These are phyloP conservation scores for Heteromeles arbutifolia DNA, from an alignment of 306 rosid species.

Conservation along the genomic window DNA sequence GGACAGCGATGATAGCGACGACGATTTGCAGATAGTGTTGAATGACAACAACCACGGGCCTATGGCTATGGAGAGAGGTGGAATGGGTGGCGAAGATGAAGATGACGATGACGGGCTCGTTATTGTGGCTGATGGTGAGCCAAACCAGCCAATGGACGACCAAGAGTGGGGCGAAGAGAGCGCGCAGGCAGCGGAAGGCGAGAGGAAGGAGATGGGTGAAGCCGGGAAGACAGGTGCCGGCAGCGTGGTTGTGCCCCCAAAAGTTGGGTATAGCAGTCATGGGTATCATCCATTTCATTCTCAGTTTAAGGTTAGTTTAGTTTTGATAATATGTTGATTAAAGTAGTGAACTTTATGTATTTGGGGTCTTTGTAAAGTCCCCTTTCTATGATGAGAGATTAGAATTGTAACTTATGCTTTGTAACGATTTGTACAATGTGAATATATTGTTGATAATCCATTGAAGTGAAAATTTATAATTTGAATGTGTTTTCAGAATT, in stretches of 20 bases:
- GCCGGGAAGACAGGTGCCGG: constrained; percentile 35
- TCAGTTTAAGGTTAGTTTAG: constrained; percentile 89
- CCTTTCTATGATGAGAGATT: constrained; percentile 26
- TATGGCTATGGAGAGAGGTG: constrained; percentile 69
- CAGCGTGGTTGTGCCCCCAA: constrained; percentile 29
- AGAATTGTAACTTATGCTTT: constrained; percentile 23
- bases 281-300: constrained; percentile 93
- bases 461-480: constrained; percentile 20
- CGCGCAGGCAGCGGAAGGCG: constrained; percentile 41
- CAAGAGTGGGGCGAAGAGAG: constrained; percentile 84
- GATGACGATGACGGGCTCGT: constrained; percentile 61
- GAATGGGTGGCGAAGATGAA: constrained; percentile 36
- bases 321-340: constrained; percentile 35
- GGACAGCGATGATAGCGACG: constrained; percentile 93
- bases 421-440: constrained; percentile 31
- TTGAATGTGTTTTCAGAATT: constrained; percentile 16
- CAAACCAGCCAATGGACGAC: constrained; percentile 50
- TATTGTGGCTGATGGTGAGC: constrained; percentile 65
- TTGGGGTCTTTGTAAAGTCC: constrained; percentile 36
- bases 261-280: constrained; percentile 76
- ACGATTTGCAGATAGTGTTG: constrained; percentile 92
- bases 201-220: constrained; percentile 71
- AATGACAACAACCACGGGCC: constrained; percentile 62
- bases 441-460: constrained; percentile 12
- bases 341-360: constrained; percentile 26